phyloP scores from a whole-genome alignment of 2,329 filamentous ascomycete genomes.

The Aureobasidium vineae region DNA sequence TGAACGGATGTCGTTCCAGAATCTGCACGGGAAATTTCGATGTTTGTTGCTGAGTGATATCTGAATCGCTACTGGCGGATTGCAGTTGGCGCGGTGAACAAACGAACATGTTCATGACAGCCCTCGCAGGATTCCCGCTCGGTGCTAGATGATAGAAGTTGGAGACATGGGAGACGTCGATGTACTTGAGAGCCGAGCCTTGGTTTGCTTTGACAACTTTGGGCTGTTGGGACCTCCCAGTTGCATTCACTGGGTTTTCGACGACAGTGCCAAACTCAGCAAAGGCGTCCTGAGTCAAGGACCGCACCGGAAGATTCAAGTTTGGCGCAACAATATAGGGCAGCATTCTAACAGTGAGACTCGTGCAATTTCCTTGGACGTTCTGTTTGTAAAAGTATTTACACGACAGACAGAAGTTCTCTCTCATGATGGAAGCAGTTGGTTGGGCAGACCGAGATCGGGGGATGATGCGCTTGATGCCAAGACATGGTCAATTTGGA shows the following conservation, averaged over 20 bases:
- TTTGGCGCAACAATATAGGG: conserved; percentile 41
- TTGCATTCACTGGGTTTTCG: conserved; percentile 56
- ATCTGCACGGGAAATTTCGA: conserved; percentile 64
- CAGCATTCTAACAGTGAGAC: conserved; percentile 8
- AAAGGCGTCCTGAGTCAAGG: conserved; percentile 69
- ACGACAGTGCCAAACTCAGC: conserved; percentile 80
- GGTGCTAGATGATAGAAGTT: conserved; percentile 69
- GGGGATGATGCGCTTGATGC: neutral
- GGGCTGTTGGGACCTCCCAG: conserved; percentile 32
- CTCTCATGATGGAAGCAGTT: neutral
- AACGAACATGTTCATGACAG: conserved; percentile 85
- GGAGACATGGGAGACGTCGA: conserved; percentile 69
- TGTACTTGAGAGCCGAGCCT: conserved; percentile 82
- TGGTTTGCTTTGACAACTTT: conserved; percentile 70
- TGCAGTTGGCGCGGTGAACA: conserved; percentile 65
- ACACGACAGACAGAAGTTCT: neutral
- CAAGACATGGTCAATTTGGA: neutral
- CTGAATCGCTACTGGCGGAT: conserved; percentile 32
- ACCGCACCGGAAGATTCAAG: conserved; percentile 56
- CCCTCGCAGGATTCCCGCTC: conserved; percentile 55
- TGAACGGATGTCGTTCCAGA: conserved; percentile 90
- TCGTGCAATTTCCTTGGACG: neutral
- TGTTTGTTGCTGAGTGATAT: neutral
- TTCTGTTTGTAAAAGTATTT: neutral
- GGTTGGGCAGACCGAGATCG: neutral